Percentiles rank a stretch among this genome's conserved stretches.
Conservation (phyloP, 2,329 filamentous ascomycete species). For the Fusarium dlaminii region DNA sequence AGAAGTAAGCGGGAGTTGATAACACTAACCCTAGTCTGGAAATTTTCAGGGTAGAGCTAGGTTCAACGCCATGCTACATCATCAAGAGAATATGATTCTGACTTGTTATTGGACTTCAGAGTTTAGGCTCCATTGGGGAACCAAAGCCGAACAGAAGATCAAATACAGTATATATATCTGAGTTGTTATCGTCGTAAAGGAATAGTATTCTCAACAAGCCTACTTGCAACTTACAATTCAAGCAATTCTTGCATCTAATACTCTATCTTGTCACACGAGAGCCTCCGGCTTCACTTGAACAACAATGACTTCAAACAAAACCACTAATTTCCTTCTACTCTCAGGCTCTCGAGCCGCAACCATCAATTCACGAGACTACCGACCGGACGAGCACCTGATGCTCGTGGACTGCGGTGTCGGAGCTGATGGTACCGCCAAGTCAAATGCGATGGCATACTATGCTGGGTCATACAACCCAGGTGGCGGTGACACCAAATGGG, state of each 20-base stretch:
- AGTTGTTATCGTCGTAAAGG: not conserved
- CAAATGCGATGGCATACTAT: not conserved
- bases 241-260: not conserved
- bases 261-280: not conserved
- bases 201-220: not conserved
- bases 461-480: not conserved
- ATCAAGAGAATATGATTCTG: too few species aligned
- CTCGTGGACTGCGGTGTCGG: not conserved
- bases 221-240: not conserved
- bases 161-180: not conserved
- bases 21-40: too few species aligned
- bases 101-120: too few species aligned
- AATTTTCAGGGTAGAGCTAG: too few species aligned
- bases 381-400: not conserved
- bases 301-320: not conserved
- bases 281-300: not conserved
- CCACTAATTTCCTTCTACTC: not conserved
- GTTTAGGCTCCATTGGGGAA: too few species aligned
- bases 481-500: not conserved
- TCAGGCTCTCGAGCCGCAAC: not conserved
- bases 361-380: not conserved
- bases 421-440: not conserved
- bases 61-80: too few species aligned
- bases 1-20: too few species aligned
- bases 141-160: too few species aligned